Evolutionary conservation across 140 eudicot genomes (phyloP).

Genomic region (Cichorium intybus): DNA sequence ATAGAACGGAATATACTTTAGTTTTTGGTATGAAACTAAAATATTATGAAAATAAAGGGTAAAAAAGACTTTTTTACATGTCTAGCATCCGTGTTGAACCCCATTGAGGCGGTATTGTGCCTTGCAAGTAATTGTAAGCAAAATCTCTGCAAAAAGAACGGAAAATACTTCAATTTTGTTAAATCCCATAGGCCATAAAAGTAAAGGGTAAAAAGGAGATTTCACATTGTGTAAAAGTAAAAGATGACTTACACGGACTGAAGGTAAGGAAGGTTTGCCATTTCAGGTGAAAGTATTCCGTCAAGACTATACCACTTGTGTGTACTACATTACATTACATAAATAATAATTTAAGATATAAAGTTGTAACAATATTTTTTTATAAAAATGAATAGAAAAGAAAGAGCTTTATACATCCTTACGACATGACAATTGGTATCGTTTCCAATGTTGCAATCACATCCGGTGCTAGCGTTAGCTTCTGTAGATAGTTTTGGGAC

Average conservation of each 20-base stretch:
- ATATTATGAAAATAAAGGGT: not conserved
- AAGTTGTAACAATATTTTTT: too few species aligned
- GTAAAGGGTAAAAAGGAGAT: not conserved
- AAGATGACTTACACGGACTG: conserved; percentile 50
- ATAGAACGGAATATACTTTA: not conserved
- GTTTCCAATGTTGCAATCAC: conserved; percentile 58
- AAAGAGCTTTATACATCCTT: conserved; percentile 52
- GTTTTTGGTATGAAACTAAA: not conserved
- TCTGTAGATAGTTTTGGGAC: conserved; percentile 34
- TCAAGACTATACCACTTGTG: conserved; percentile 70
- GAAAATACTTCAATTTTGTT: not conserved
- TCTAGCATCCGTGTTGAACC: conserved; percentile 48
- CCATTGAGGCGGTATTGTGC: conserved; percentile 74
- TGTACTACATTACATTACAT: conserved; percentile 43
- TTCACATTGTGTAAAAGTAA: not conserved
- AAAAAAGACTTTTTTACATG: conserved; percentile 36
- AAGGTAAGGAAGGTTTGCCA: conserved; percentile 66
- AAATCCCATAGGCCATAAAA: not conserved
- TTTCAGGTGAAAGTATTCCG: conserved; percentile 70
- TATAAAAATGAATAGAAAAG: conserved; percentile 9
- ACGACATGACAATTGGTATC: conserved; percentile 60
- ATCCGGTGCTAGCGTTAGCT: conserved; percentile 46
- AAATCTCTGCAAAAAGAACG: conserved; percentile 50
- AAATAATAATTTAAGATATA: not conserved
- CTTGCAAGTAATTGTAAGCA: conserved; percentile 68